Base-by-base conservation (phyloP, 2,329 filamentous ascomycete genomes). In the Aspergillus sergii region DNA sequence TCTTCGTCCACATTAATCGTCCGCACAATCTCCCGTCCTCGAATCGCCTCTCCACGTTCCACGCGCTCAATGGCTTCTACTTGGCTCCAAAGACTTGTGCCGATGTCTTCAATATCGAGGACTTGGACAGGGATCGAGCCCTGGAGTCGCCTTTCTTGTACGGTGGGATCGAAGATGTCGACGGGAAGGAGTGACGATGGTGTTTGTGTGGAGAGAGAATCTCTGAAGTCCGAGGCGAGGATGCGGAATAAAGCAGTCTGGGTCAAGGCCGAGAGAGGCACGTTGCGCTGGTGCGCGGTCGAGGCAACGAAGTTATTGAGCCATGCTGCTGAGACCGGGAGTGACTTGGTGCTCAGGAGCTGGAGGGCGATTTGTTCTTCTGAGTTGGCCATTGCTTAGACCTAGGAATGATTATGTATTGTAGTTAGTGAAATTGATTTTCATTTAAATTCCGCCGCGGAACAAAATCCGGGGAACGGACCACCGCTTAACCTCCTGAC, bases 171-270 rank as follows among this genome's bases (percentile, higher is more conserved):
- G 55, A 82, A 78, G n/a, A 89, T 78, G 66, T 86, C 83, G 0
- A 77, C 61, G 0, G 93, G 91, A 4, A 93, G 81, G 9, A 81
- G 68, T 9, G 70, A 69, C 4, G 72, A 67, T 2, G 69, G 64
- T 26, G 72, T 85, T 76, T 63, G 89, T 73, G 60, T 88, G 72
- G 64, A 73, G 16, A 89, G 79, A 0, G 89, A 85, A 3, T 82
- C 80, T 1, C 90, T 89, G 66, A 98, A 86, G 79, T 97, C 92
- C 43, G 89, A 86, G 34, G 89, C 86, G 6, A 97, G 86, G 12
- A 98, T 82, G 59, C 93, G 92, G 69, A 93, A 90, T 68, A 91
- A 88, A 43, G 91, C 91, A 2, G 93, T 95, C 65, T 93, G 91
- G 61, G 91, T 83, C 23, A 96, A 84, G 4, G 91, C 90, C 32